Percentiles rank a stretch among this genome's conserved stretches.
Conservation (phyloP, 192 early-diverging fungal genomes). For the Oehlia diaphana region DNA sequence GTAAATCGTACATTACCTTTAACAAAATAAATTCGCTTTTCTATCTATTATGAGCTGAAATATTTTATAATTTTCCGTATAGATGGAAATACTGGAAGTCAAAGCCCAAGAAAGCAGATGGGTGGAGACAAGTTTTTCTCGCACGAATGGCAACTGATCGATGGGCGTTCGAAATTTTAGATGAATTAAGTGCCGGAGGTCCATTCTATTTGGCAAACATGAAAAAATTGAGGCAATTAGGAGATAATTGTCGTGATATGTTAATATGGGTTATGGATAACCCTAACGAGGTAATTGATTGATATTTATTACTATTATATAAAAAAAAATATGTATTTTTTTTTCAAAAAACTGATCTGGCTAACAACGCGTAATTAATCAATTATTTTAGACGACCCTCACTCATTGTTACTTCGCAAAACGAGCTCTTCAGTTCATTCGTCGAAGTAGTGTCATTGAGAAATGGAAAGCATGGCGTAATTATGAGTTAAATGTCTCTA, state of each 20-base stretch:
- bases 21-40: not conserved
- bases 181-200: slow-evolving; percentile 15
- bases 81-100: slow-evolving; percentile 30
- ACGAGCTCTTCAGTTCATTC: slow-evolving; percentile 20
- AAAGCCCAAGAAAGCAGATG: slow-evolving; percentile 23
- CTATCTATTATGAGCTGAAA: not conserved
- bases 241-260: slow-evolving; percentile 24
- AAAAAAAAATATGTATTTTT: no score
- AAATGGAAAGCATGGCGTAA: slow-evolving; percentile 29
- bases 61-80: not conserved
- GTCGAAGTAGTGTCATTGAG: slow-evolving; percentile 5
- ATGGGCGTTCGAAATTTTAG: slow-evolving; percentile 25
- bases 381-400: slow-evolving; percentile 18
- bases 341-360: no score
- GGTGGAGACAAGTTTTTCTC: slow-evolving; percentile 27
- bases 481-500: not conserved
- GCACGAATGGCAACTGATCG: slow-evolving; percentile 16
- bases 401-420: slow-evolving; percentile 31
- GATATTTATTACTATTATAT: no score
- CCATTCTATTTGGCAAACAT: slow-evolving; percentile 18
- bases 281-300: slow-evolving; percentile 15
- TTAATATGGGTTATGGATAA: slow-evolving; percentile 28
- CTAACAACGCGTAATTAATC: not conserved
- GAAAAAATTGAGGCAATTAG: slow-evolving; percentile 26
- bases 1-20: not conserved